phyloP scores from a whole-genome alignment of 768 basidiomycete genomes.

The Coprinellus micaceus region DNA sequence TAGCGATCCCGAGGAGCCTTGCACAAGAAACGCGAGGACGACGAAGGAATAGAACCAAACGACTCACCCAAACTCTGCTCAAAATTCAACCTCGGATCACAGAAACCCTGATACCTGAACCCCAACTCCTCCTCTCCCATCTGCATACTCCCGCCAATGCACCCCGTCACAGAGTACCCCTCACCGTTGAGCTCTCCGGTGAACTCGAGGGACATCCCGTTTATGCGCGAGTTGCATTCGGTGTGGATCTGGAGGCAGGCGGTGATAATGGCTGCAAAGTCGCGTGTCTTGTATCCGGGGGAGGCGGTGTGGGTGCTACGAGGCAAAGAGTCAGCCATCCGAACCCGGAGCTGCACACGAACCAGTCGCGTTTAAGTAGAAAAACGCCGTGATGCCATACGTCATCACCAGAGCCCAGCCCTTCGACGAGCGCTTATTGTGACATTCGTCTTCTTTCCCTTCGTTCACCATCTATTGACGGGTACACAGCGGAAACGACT shows the following conservation, averaged over 20 bases:
- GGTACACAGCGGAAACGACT: too few relatives aligned
- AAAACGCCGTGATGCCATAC: too few relatives aligned
- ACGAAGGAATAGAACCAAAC: not conserved
- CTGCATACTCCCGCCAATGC: conserved; percentile 95
- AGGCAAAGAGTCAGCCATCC: not conserved
- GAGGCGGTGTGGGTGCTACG: conserved; percentile 77
- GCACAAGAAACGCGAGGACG: not conserved
- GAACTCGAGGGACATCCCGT: conserved; percentile 85
- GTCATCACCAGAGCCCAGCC: too few relatives aligned
- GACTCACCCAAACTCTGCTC: conserved; percentile 84
- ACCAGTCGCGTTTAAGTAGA: too few relatives aligned
- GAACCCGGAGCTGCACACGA: too few relatives aligned
- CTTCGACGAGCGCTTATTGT: too few relatives aligned
- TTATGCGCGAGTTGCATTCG: conserved; percentile 66
- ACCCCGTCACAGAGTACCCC: conserved; percentile 94
- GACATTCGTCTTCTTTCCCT: too few relatives aligned
- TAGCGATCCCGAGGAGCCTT: not conserved
- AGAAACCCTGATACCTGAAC: conserved; percentile 92
- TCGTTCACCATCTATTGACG: too few relatives aligned
- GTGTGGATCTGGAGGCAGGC: conserved; percentile 79
- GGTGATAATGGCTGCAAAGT: conserved; percentile 86
- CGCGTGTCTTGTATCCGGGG: conserved; percentile 82
- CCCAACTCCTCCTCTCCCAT: conserved; percentile 83
- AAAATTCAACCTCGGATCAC: conserved; percentile 91
- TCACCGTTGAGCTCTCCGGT: conserved; percentile 81